Conservation (phyloP, 345 rosid species). For the Brassica nigra region DNA sequence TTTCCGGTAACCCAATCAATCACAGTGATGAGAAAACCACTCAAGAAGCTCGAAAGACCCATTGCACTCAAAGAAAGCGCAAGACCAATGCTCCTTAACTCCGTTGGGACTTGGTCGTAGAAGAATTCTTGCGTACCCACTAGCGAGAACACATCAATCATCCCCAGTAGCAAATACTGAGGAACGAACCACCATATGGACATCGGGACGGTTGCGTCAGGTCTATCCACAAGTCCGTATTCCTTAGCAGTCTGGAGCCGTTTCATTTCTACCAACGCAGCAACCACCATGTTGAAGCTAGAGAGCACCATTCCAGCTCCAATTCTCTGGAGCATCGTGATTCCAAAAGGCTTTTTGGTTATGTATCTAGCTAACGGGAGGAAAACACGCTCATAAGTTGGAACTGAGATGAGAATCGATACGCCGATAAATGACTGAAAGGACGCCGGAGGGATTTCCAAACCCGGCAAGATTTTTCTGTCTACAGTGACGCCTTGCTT, state of each 20-base stretch:
- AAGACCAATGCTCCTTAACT: slow-evolving; percentile 35
- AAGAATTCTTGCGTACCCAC: slow-evolving; percentile 40
- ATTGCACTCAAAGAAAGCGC: slow-evolving; percentile 34
- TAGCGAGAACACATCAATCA: slow-evolving; percentile 30
- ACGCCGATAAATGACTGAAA: slow-evolving; percentile 62
- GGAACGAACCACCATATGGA: slow-evolving; percentile 48
- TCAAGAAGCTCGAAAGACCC: slow-evolving; percentile 36
- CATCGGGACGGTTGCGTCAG: slow-evolving; percentile 29
- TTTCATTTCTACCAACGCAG: slow-evolving; percentile 36
- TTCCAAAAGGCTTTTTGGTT: slow-evolving; percentile 36
- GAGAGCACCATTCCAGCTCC: slow-evolving; percentile 39
- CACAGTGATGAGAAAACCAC: slow-evolving; percentile 26
- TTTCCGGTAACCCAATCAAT: slow-evolving; percentile 25
- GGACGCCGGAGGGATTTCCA: slow-evolving; percentile 65
- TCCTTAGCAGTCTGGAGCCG: slow-evolving; percentile 17
- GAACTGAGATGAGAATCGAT: slow-evolving; percentile 57
- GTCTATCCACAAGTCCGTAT: slow-evolving; percentile 10
- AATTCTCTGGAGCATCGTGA: slow-evolving; percentile 43
- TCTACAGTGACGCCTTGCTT: slow-evolving; percentile 75
- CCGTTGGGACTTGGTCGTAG: slow-evolving; percentile 38
- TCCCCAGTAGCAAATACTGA: slow-evolving; percentile 37
- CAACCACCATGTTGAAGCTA: slow-evolving; percentile 23
- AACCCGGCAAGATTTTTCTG: slow-evolving; percentile 51
- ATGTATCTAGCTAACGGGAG: slow-evolving; percentile 49
- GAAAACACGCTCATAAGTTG: slow-evolving; percentile 52